These are phyloP conservation scores for Hypoxylon perforatum DNA, from an alignment of 495 filamentous ascomycete species.

Conservation along the genomic window DNA sequence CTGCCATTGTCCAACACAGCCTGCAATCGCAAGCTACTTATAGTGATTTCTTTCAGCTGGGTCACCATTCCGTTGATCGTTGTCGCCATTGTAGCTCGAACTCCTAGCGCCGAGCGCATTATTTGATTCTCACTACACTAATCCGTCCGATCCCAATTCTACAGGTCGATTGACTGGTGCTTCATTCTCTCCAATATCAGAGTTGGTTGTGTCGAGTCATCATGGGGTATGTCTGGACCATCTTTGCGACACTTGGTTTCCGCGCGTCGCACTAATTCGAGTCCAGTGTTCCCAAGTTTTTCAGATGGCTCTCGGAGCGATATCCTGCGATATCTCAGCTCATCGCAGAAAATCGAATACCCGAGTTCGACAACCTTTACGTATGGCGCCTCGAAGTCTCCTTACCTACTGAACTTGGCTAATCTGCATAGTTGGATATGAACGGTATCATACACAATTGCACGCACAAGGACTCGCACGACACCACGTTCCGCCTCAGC, in stretches of 20 bases:
- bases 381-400: conserved; percentile 53
- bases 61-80: not conserved
- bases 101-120: not conserved
- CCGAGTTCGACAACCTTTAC: conserved; percentile 98
- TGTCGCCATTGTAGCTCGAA: not conserved
- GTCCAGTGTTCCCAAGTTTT: conserved; percentile 95
- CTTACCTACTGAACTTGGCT: conserved; percentile 32
- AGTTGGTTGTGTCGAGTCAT: not conserved
- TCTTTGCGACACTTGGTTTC: conserved; percentile 1
- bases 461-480: conserved; percentile 89
- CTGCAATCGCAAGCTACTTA: conserved; percentile 6
- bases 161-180: not conserved
- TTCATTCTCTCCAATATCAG: not conserved
- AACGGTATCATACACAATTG: conserved; percentile 99
- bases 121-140: not conserved
- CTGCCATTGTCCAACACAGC: not conserved
- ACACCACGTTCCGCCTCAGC: conserved; percentile 89
- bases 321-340: conserved; percentile 99
- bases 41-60: conserved; percentile 1
- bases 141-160: not conserved
- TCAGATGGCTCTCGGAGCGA: conserved; percentile 95
- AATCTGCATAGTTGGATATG: conserved; percentile 80
- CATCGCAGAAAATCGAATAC: conserved; percentile 98
- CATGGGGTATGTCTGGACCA: conserved; percentile 37
- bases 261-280: conserved; percentile 28